Evolutionary conservation across 179 eudicot genomes (phyloP), one percentile per base, ranked within the genome.

Genomic region (Sideroxylon spinosum): DNA sequence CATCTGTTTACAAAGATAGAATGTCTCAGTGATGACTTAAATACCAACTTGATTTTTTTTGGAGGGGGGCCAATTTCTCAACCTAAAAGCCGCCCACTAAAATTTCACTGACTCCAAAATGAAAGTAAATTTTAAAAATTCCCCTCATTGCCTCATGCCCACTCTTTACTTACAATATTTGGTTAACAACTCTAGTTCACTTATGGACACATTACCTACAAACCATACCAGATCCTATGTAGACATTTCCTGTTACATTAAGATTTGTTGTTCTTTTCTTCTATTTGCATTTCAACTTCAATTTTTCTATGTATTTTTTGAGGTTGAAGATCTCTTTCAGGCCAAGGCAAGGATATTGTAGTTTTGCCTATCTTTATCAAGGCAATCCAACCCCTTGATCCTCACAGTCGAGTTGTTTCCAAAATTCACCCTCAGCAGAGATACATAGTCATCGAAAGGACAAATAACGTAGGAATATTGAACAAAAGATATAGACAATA

Each of bases 41-140:
- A 60, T 44, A 66, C 71, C 59, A 44, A 44, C 72, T 50, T 73
- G 26, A 1, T 3, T 75, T 80, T 80, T 23, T 83, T 32, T 32
- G 1, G 77, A n/a, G n/a, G n/a, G n/a, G n/a, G n/a, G n/a, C n/a
- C 84, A 84, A 28, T 70, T 80, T 78, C 60, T 71, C 76, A 23
- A 32, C 17, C 69, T 26, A n/a, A 26, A 71, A 74, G 56, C 79
- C 73, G 63, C 64, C 68, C 55, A 59, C 52, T 3, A 37, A 53
- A 57, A 70, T 61, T 20, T 32, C n/a, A 55, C 5, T 49, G 44
- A 53, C 73, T 79, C 60, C 55, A 80, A 77, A 72, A 67, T 9
- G 61, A 57, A 16, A 16, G 22, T 26, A 75, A 76, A 60, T 57
- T 46, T 60, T 22, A 48, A 56, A 77, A 71, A 44, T 29, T 37